phyloP scores from a whole-genome alignment of 202 grass and related monocot species.

The Brachypodium distachyon region DNA sequence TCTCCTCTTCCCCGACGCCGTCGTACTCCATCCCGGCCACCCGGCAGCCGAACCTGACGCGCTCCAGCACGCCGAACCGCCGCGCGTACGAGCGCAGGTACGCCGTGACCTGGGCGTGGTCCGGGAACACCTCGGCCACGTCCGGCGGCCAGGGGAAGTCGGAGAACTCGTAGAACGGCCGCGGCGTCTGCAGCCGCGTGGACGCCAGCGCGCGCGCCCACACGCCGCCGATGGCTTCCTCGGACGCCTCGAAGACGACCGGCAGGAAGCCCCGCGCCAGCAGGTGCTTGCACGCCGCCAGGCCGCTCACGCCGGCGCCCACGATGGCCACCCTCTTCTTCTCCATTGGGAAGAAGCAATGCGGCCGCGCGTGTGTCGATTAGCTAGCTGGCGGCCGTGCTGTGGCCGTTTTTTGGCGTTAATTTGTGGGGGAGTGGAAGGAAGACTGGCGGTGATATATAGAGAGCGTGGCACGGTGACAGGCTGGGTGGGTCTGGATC shows the following conservation, averaged over 20 bases:
- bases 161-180: slow-evolving; percentile 34
- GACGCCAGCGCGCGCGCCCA: slow-evolving; percentile 31
- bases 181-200: slow-evolving; percentile 51
- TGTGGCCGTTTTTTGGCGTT: background rate
- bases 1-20: slow-evolving; percentile 36
- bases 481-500: background rate
- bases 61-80: slow-evolving; percentile 38
- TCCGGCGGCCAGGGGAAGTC: slow-evolving; percentile 59
- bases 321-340: slow-evolving; percentile 36
- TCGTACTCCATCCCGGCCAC: slow-evolving; percentile 44
- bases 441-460: background rate
- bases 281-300: slow-evolving; percentile 47
- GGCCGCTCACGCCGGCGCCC: slow-evolving; percentile 48
- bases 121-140: slow-evolving; percentile 23
- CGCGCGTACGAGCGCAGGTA: slow-evolving; percentile 49
- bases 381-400: background rate
- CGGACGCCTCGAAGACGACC: slow-evolving; percentile 27
- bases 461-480: too few species aligned
- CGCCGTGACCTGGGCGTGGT: slow-evolving; percentile 40
- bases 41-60: slow-evolving; percentile 34
- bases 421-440: background rate
- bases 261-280: slow-evolving; percentile 31
- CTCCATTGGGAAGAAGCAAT: background rate
- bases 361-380: background rate
- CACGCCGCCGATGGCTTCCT: slow-evolving; percentile 25